These are phyloP conservation scores for Fusarium temperatum DNA, from an alignment of 2,329 filamentous ascomycete species.

Conservation along the genomic window DNA sequence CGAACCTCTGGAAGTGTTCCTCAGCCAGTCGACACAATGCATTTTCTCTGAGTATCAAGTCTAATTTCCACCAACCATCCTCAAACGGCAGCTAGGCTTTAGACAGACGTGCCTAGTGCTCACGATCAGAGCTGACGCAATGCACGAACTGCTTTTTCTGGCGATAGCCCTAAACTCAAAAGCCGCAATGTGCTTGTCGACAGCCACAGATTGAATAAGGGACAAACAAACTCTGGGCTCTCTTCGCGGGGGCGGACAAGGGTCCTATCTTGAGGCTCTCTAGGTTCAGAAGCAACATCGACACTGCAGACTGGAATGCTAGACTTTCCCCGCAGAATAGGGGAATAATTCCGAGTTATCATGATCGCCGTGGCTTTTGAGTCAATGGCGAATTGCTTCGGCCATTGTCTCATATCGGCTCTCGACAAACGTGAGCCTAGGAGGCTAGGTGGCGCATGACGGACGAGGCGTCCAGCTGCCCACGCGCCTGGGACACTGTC, in stretches of 20 bases:
- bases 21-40: slow-evolving; percentile 4
- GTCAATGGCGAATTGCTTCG: slow-evolving; percentile 5
- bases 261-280: slow-evolving; percentile 34
- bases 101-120: slow-evolving; percentile 31
- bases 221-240: slow-evolving; percentile 5
- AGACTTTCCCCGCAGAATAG: slow-evolving; percentile 20
- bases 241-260: slow-evolving; percentile 16
- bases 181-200: slow-evolving; percentile 33
- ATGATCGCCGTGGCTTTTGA: slow-evolving; percentile 13
- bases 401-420: slow-evolving; percentile 26
- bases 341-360: slow-evolving; percentile 1
- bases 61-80: slow-evolving; percentile 36
- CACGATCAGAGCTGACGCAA: slow-evolving; percentile 41
- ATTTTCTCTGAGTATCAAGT: not conserved
- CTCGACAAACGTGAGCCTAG: slow-evolving; percentile 20
- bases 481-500: slow-evolving; percentile 27
- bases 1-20: not conserved
- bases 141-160: slow-evolving; percentile 34
- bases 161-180: slow-evolving; percentile 37
- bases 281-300: not conserved
- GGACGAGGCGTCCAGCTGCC: slow-evolving; percentile 23
- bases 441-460: slow-evolving; percentile 25
- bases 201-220: slow-evolving; percentile 2
- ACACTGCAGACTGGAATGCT: slow-evolving; percentile 15
- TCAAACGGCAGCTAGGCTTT: slow-evolving; percentile 29